A percentile compares a stretch with the other conserved stretches of the same genome.
Evolutionary conservation across 2,329 filamentous ascomycete genomes (phyloP).

Genomic region (Tolypocladium sp.): DNA sequence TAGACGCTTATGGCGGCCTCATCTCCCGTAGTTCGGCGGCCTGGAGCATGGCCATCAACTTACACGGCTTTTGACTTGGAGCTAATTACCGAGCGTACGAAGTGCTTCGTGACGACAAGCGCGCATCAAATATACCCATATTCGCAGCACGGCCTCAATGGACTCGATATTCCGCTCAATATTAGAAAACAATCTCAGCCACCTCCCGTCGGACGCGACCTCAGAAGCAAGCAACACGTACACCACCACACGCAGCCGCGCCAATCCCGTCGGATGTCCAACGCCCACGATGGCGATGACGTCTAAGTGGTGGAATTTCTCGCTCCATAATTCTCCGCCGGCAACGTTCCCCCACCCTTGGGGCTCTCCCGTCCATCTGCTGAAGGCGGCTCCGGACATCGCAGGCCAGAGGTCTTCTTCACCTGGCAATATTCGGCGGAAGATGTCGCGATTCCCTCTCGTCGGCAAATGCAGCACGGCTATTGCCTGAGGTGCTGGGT

Average conservation of each 20-base stretch:
- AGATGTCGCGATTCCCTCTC: background rate
- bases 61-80: too few relatives aligned
- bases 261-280: background rate
- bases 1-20: too few relatives aligned
- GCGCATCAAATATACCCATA: too few relatives aligned
- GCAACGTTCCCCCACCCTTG: background rate
- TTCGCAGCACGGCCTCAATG: too few relatives aligned
- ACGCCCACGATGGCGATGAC: background rate
- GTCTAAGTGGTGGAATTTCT: background rate
- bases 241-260: background rate
- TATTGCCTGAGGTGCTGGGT: background rate
- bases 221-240: background rate
- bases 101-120: too few relatives aligned
- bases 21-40: too few relatives aligned
- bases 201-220: background rate
- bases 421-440: background rate
- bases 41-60: too few relatives aligned
- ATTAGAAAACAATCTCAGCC: too few relatives aligned
- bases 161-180: too few relatives aligned
- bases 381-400: background rate
- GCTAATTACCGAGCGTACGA: too few relatives aligned
- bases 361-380: too few relatives aligned
- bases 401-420: too few relatives aligned
- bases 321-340: background rate
- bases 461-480: background rate